Percentiles rank a stretch among this genome's conserved stretches.
These are phyloP conservation scores for Starmerella sirachaensis DNA, from an alignment of 805 yeast species.

Conservation along the genomic window DNA sequence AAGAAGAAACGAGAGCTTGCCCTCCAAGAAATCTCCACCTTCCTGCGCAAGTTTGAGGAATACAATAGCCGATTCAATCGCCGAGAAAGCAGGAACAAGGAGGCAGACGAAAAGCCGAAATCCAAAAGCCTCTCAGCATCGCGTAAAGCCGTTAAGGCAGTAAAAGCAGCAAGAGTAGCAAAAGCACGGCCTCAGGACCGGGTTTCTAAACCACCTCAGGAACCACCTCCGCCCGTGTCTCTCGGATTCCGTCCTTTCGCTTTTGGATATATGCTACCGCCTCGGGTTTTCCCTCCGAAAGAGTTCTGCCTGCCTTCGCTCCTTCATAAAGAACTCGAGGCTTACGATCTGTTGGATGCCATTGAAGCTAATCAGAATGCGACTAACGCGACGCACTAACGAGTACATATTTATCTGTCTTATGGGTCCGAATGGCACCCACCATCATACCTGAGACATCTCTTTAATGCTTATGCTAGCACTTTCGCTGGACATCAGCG, in stretches of 20 bases:
- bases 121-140: not conserved
- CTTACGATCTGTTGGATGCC: constrained; percentile 9
- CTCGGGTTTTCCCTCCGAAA: constrained; percentile 14
- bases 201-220: too few species aligned
- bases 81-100: constrained; percentile 10
- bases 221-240: too few species aligned
- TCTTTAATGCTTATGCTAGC: too few species aligned
- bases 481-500: too few species aligned
- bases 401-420: too few species aligned
- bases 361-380: not conserved
- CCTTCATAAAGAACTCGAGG: constrained; percentile 10
- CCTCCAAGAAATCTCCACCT: constrained; percentile 33
- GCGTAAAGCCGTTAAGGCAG: constrained; percentile 4
- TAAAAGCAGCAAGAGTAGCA: too few species aligned
- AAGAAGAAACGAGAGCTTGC: constrained; percentile 42
- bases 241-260: constrained; percentile 16
- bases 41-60: constrained; percentile 23
- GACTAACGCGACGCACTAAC: not conserved
- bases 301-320: constrained; percentile 16
- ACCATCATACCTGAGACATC: too few species aligned
- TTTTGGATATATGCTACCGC: constrained; percentile 18
- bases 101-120: not conserved
- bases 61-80: constrained; percentile 7
- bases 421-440: too few species aligned
- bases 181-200: too few species aligned